These are phyloP conservation scores for Cyclotella kingstonii DNA, from an alignment of 108 stramenopile genomes.

Conservation along the genomic window DNA sequence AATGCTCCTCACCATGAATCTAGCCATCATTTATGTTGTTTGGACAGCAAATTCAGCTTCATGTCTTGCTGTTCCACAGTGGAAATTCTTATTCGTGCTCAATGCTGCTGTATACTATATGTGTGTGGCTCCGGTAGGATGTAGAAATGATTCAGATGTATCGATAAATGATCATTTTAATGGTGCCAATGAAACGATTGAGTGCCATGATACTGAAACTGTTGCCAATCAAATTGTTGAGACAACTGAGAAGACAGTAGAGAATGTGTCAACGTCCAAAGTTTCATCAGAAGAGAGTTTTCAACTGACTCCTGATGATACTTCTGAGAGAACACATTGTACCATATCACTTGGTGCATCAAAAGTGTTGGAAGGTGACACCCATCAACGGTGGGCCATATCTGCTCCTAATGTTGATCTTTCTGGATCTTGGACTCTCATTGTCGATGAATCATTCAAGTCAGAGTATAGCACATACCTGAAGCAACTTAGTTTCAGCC, in stretches of 20 bases:
- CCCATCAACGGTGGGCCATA: conserved; percentile 39
- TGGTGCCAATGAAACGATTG: too few relatives aligned
- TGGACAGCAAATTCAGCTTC: conserved; percentile 17
- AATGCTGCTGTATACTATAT: conserved; percentile 23
- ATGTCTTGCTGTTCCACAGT: conserved; percentile 3
- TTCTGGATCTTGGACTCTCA: conserved; percentile 46
- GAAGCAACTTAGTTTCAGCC: conserved; percentile 32
- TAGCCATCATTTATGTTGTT: conserved; percentile 21
- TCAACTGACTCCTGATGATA: too few relatives aligned
- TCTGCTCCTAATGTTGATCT: conserved; percentile 34
- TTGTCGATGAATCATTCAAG: conserved; percentile 43
- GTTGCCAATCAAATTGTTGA: too few relatives aligned
- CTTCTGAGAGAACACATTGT: too few relatives aligned
- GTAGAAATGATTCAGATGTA: neutral
- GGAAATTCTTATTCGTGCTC: conserved; percentile 19
- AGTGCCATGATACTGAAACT: too few relatives aligned
- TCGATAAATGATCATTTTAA: neutral
- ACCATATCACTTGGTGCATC: neutral
- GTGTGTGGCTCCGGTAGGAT: conserved; percentile 1
- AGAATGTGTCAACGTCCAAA: too few relatives aligned
- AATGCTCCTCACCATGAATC: conserved; percentile 20
- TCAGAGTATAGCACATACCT: conserved; percentile 32
- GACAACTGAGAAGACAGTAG: too few relatives aligned
- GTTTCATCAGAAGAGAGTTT: too few relatives aligned
- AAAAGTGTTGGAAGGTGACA: conserved; percentile 30